Evolutionary conservation across 176 grass and related monocot genomes (phyloP).

Genomic region (Zizania latifolia): DNA sequence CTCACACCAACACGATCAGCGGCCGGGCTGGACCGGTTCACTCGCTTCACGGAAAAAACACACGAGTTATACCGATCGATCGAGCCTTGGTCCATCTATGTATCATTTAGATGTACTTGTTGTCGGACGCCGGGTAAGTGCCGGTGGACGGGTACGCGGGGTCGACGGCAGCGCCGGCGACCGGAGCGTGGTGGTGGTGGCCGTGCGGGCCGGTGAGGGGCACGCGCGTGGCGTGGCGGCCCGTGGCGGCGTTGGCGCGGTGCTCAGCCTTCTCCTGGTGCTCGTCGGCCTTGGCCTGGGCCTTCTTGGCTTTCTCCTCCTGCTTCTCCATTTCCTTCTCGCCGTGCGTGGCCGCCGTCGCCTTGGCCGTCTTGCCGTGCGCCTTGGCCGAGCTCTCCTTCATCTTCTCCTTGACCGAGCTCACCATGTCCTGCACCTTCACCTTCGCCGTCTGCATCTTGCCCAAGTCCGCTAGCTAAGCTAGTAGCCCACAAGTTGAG

Average conservation of each 20-base stretch:
- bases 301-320: conserved; percentile 35
- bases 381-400: conserved; percentile 34
- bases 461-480: background rate
- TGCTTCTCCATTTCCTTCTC: conserved; percentile 47
- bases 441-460: conserved; percentile 50
- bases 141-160: conserved; percentile 9
- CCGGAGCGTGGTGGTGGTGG: background rate
- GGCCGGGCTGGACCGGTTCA: background rate
- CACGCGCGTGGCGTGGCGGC: conserved; percentile 30
- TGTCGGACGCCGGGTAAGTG: conserved; percentile 20
- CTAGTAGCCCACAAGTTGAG: too few relatives aligned
- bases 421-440: conserved; percentile 55
- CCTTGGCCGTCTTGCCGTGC: conserved; percentile 34
- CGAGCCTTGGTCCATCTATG: background rate
- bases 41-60: conserved; percentile 3
- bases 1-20: background rate
- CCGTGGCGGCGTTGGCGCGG: conserved; percentile 24
- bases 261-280: conserved; percentile 63
- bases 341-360: conserved; percentile 35
- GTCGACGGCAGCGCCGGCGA: background rate
- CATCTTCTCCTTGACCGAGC: conserved; percentile 54
- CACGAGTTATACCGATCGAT: background rate
- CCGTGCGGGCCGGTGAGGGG: conserved; percentile 33
- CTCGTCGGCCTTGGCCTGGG: conserved; percentile 42
- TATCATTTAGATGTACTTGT: conserved; percentile 20